Evolutionary conservation across 768 basidiomycete species (phyloP).

Genomic region (Phlebiopsis gigantea): DNA sequence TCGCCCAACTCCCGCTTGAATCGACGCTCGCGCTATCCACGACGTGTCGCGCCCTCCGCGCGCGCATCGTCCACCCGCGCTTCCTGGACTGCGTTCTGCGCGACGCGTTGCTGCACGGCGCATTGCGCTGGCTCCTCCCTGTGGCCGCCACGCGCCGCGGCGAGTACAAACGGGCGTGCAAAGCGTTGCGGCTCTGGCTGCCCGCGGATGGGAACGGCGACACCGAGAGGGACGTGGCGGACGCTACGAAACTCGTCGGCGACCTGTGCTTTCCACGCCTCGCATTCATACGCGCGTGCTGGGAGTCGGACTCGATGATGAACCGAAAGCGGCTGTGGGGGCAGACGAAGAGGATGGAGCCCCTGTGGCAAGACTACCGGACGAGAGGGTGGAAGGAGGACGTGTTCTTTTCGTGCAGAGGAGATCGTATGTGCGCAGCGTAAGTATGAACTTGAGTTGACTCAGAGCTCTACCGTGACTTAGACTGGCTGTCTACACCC

Average conservation of each 20-base stretch:
- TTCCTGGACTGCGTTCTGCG: not conserved
- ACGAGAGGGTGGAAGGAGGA: not conserved
- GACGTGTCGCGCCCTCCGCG: constrained; percentile 3
- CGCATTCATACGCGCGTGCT: not conserved
- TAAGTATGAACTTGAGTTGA: too few relatives aligned
- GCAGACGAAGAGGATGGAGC: not conserved
- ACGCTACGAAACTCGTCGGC: too few relatives aligned
- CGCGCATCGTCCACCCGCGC: not conserved
- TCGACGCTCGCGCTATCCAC: not conserved
- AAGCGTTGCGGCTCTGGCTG: not conserved
- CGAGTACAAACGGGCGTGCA: not conserved
- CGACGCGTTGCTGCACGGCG: not conserved
- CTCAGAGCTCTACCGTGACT: too few relatives aligned
- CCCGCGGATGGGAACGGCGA: too few relatives aligned
- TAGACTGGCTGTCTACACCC: too few relatives aligned
- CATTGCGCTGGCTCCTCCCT: not conserved
- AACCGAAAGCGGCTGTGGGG: constrained; percentile 5
- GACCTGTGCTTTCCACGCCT: constrained; percentile 1
- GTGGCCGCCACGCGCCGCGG: not conserved
- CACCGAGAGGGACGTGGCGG: too few relatives aligned
- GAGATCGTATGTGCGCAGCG: too few relatives aligned
- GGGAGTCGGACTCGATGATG: constrained; percentile 3
- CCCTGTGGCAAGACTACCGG: not conserved
- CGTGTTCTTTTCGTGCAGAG: too few relatives aligned
- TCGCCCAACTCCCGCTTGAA: not conserved